Evolutionary conservation across 78 protist species (phyloP), one percentile per base, ranked within the genome.

Genomic region (Chrysochromulina parva): DNA sequence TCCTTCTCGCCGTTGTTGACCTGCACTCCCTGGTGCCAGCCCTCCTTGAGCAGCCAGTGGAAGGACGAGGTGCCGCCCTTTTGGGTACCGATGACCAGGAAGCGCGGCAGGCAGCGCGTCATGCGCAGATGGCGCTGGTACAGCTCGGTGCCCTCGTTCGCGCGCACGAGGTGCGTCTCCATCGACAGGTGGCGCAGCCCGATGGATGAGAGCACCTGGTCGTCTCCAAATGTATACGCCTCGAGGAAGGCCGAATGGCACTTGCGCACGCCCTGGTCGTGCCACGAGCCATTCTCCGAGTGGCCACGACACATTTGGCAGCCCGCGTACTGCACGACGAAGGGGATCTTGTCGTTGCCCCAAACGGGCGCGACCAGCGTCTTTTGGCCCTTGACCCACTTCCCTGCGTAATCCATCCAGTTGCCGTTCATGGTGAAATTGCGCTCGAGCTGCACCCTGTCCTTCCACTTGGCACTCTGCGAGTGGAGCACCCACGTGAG

Each of bases 281-380:
- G 82, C 82, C 82, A 74, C 16, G 82, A 74, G 58, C 82, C 82
- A 24, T 74, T 74, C 11, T 74, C 82, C 3, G 82, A 74, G 82
- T 74, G 82, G 82, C 82, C 82, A 19, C 82, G 82, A 19, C 82
- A 74, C 82, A 74, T 74, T 24, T 74, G 82, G 24, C 82, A 74
- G 82, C 82, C 82, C 57, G 82, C 82, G 82, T 74, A 74, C 55
- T 74, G 82, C 82, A 74, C 82, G 13, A 74, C 55, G 55, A 74
- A 74, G 16, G 82, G 82, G 9, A 74, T 48, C 28, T 2, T n/a
- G 57, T 28, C 53, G 82, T 74, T 48, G 82, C 82, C 82, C 82
- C 82, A 74, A 17, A 74, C 82, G 26, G 82, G 28, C 82, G 1
- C 14, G 48, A 48, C 48, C 50, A 67, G 76, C 76, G 4, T n/a